Evolutionary conservation across 176 grass and related monocot species (phyloP).

Genomic region (Ensete ventricosum): DNA sequence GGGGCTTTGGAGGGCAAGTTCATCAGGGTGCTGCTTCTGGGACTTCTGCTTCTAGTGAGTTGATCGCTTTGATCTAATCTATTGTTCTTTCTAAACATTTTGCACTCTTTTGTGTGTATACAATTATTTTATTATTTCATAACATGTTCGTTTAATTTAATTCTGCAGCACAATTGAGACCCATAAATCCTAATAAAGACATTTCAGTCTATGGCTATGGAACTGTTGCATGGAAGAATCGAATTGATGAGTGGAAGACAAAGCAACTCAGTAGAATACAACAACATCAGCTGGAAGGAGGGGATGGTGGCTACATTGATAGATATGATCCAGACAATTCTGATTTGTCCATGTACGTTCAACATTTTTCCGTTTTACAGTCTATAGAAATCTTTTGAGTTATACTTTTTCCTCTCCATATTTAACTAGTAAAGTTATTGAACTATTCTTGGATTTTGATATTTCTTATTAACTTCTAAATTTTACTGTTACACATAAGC

Average conservation of each 20-base stretch:
- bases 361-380: not conserved
- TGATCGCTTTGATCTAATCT: not conserved
- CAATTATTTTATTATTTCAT: not conserved
- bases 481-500: not conserved
- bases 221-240: conserved; percentile 42
- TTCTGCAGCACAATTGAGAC: conserved; percentile 24
- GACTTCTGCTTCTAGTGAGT: conserved; percentile 7
- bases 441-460: not conserved
- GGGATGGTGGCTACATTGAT: conserved; percentile 16
- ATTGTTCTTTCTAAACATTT: not conserved
- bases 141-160: not conserved
- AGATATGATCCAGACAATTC: conserved; percentile 23
- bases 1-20: conserved; percentile 20
- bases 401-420: not conserved
- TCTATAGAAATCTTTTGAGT: not conserved
- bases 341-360: conserved; percentile 29
- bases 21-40: not conserved
- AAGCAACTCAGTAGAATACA: conserved; percentile 24
- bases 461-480: not conserved
- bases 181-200: conserved; percentile 40
- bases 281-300: not conserved
- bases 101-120: not conserved
- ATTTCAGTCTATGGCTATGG: conserved; percentile 38
- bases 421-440: not conserved
- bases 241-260: conserved; percentile 31